Base-by-base conservation (phyloP, 1,139 yeast genomes). In the Yarrowia galli region DNA sequence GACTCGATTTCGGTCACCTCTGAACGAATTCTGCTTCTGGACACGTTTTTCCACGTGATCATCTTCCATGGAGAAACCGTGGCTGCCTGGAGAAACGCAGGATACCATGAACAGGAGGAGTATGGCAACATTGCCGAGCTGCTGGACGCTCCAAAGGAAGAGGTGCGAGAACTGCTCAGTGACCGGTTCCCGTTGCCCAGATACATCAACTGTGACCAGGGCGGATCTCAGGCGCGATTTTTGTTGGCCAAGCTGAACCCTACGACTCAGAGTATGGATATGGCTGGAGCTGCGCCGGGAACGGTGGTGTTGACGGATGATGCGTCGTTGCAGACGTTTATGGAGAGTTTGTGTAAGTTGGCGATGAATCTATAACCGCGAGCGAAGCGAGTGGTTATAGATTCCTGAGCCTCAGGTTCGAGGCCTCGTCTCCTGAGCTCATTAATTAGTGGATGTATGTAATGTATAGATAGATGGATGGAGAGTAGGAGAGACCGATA, bases 181-280 rank as follows among this genome's bases (percentile, higher is more conserved):
- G 98, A 95, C 76, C 87, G 99, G 79, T 95, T 92, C 87, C 99
- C 99, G 74, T 84, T 95, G 75, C 99, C 99, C 65, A 87, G 98
- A 80, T 95, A 91, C 78, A 92, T 93, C 73, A 97, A 93, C 74
- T 92, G 98, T 68, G 98, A 93, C 77, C 97, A 92, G 74, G 98
- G 98, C 75, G 98, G 97, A 67, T 92, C 98, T 36, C 99, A 95
- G 82, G 98, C 98, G 2, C 89, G 99, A 82, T 95, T 95, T 84
- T 85, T 95, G 80, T 87, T 92, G 77, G 91, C 98, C 65, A 93
- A 92, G 81, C 87, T 95, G 79, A 95, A 95, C 79, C 98, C 99
- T 64, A 83, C 83, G 69, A 82, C 84, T 71, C 89, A 86, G 73
- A 58, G 23, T 56, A 69, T 36, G 79, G 83, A 69, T 12, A 53